These are phyloP conservation scores for Fusarium musae DNA, from an alignment of 2,329 filamentous ascomycete species.

Conservation along the genomic window DNA sequence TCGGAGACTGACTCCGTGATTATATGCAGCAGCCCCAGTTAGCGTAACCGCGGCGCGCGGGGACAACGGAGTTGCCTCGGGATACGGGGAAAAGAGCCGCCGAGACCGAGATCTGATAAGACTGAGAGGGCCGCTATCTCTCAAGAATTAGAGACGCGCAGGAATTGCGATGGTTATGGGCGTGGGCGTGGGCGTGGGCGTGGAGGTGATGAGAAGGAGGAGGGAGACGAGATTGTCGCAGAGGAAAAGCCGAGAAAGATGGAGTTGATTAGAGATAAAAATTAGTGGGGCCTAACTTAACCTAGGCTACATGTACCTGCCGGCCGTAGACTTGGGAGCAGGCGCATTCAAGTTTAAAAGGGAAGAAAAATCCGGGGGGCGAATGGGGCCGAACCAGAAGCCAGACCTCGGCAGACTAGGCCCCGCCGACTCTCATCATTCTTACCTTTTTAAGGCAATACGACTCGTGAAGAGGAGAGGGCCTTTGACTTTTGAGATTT, in stretches of 20 bases:
- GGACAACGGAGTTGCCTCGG: constrained; percentile 39
- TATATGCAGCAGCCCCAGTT: constrained; percentile 37
- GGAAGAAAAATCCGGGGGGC: constrained; percentile 46
- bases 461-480: not conserved
- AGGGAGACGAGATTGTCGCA: constrained; percentile 8
- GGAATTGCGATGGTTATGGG: constrained; percentile 4
- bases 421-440: constrained; percentile 14
- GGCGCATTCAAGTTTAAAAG: constrained; percentile 26
- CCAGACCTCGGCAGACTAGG: constrained; percentile 40
- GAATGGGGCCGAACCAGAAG: constrained; percentile 32
- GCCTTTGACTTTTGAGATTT: not conserved
- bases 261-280: constrained; percentile 33
- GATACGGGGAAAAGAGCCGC: constrained; percentile 20
- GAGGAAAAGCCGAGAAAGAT: constrained; percentile 29
- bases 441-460: constrained; percentile 22
- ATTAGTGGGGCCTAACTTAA: constrained; percentile 21
- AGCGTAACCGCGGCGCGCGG: constrained; percentile 35
- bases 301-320: not conserved
- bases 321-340: not conserved
- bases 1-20: constrained; percentile 38
- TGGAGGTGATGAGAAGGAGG: constrained; percentile 1
- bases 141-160: not conserved
- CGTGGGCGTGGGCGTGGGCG: constrained; percentile 8
- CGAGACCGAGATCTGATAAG: not conserved
- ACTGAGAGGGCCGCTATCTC: not conserved